A percentile compares a stretch with the other conserved stretches of the same genome.
Conservation (phyloP, 805 yeast genomes). For the Cyberlindnera euphorbiiphila region DNA sequence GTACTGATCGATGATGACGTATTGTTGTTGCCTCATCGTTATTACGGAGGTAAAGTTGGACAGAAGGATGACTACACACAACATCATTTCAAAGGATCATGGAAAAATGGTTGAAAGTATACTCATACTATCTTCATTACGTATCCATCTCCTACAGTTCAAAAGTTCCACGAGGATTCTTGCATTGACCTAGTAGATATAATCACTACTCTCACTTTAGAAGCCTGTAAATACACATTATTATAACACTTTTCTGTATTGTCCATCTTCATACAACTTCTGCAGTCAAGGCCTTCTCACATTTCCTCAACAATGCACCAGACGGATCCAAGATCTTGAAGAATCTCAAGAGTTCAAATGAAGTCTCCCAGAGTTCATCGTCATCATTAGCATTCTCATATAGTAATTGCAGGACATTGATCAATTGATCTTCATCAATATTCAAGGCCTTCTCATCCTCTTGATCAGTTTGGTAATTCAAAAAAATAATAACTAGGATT, state of each 20-base stretch:
- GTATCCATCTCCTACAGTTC: no score
- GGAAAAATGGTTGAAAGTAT: no score
- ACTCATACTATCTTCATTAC: no score
- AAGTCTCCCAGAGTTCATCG: conserved; percentile 30
- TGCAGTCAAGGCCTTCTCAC: conserved; percentile 6
- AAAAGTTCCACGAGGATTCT: no score
- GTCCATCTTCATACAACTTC: no score
- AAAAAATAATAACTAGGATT: conserved; percentile 42
- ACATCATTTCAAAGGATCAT: conserved; percentile 57
- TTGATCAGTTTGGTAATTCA: conserved; percentile 32
- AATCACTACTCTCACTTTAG: no score
- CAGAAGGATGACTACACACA: conserved; percentile 48
- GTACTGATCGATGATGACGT: conserved; percentile 49
- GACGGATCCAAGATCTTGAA: conserved; percentile 28
- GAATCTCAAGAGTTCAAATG: conserved; percentile 30
- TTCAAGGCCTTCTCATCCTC: conserved; percentile 7
- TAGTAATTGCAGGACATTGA: conserved; percentile 25
- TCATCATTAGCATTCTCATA: conserved; percentile 27
- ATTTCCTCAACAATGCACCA: conserved; percentile 20
- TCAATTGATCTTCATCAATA: conserved; percentile 21
- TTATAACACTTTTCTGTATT: no score
- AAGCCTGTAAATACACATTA: no score
- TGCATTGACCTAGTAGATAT: no score
- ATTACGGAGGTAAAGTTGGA: conserved; percentile 49
- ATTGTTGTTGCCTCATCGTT: conserved; percentile 63